These are phyloP conservation scores for Microdochium trichocladiopsis DNA, from an alignment of 2,329 filamentous ascomycete species.

Conservation along the genomic window DNA sequence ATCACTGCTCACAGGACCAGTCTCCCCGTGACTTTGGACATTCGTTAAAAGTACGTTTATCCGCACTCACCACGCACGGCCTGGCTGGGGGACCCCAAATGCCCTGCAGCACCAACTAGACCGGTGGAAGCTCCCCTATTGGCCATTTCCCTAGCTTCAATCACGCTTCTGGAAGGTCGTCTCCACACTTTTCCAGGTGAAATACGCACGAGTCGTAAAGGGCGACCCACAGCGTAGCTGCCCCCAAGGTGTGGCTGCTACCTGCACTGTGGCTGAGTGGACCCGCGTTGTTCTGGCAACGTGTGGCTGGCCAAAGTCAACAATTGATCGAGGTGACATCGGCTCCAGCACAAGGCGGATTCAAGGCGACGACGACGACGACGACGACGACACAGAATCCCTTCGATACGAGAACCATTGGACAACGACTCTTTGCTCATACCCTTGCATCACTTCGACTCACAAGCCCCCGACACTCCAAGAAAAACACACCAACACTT, in stretches of 20 bases:
- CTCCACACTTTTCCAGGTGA: not conserved
- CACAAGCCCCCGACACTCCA: too few relatives aligned
- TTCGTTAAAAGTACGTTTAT: too few relatives aligned
- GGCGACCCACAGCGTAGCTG: not conserved
- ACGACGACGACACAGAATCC: not conserved
- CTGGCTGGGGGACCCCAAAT: not conserved
- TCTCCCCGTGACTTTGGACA: too few relatives aligned
- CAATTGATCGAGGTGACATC: too few relatives aligned
- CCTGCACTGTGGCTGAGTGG: not conserved
- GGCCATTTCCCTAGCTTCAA: not conserved
- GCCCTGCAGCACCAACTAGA: not conserved
- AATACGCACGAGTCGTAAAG: too few relatives aligned
- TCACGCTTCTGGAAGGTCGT: not conserved
- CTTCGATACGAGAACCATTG: too few relatives aligned
- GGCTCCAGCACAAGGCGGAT: too few relatives aligned
- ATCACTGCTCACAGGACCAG: too few relatives aligned
- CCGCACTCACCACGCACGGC: too few relatives aligned
- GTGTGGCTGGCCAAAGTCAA: not conserved
- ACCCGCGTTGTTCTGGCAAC: not conserved
- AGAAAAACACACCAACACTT: conserved; percentile 1
- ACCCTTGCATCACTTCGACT: not conserved
- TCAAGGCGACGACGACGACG: not conserved
- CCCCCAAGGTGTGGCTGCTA: not conserved
- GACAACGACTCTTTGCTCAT: not conserved
- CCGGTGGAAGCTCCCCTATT: not conserved